These are phyloP conservation scores for Aspergillus pseudotamarii DNA, from an alignment of 2,329 filamentous ascomycete species.

Conservation along the genomic window DNA sequence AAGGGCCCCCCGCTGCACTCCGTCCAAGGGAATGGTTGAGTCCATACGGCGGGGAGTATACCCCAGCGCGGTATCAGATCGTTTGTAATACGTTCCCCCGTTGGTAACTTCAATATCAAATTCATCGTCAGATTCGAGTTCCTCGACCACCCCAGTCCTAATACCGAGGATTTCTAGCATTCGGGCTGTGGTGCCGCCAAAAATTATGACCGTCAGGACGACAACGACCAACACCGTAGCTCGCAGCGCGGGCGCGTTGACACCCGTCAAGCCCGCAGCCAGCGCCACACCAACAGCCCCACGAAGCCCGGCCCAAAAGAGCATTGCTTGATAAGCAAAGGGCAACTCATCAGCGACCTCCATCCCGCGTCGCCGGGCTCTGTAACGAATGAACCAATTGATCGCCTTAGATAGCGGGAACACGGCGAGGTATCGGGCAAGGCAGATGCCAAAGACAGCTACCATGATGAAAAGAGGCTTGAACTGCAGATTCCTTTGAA, in stretches of 20 bases:
- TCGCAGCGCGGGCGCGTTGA: slow-evolving; percentile 78
- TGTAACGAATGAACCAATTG: slow-evolving; percentile 89
- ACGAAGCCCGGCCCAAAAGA: slow-evolving; percentile 97
- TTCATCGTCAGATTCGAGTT: slow-evolving; percentile 96
- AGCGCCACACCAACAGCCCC: slow-evolving; percentile 95
- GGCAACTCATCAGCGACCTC: slow-evolving; percentile 86
- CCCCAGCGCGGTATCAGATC: slow-evolving; percentile 74
- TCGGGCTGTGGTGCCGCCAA: slow-evolving; percentile 92
- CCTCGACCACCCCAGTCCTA: slow-evolving; percentile 91
- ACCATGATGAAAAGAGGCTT: slow-evolving; percentile 95
- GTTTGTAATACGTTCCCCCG: slow-evolving; percentile 76
- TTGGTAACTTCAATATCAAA: slow-evolving; percentile 88
- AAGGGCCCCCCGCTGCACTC: slow-evolving; percentile 44
- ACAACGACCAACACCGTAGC: slow-evolving; percentile 98
- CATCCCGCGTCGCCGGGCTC: slow-evolving; percentile 72
- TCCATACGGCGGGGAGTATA: slow-evolving; percentile 69
- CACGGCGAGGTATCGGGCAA: slow-evolving; percentile 88
- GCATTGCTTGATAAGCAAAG: slow-evolving; percentile 96
- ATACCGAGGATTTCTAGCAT: slow-evolving; percentile 99
- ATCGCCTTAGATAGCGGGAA: slow-evolving; percentile 89
- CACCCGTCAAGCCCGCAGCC: slow-evolving; percentile 81
- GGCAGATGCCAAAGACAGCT: slow-evolving; percentile 86
- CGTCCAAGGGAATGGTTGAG: slow-evolving; percentile 59
- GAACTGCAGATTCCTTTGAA: slow-evolving; percentile 82
- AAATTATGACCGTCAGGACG: slow-evolving; percentile 97